Percentiles rank a stretch among this genome's conserved stretches.
Conservation (phyloP, 768 basidiomycete species). For the Termitomyces bulborhizus region DNA sequence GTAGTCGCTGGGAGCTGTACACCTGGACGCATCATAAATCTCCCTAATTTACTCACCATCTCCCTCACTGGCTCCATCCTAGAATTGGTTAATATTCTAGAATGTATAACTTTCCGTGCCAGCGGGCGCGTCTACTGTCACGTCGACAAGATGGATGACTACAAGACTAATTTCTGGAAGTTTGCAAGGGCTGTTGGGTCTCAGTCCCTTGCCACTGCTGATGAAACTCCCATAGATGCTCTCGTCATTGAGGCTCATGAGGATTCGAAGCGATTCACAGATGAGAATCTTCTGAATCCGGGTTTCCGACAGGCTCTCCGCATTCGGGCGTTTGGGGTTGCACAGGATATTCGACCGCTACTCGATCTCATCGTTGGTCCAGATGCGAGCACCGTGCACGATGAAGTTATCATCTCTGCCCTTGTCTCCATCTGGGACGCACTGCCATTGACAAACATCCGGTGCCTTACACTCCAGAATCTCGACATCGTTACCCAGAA, state of each 20-base stretch:
- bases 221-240: slow-evolving; percentile 19
- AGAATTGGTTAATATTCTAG: slow-evolving; percentile 24
- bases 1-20: slow-evolving; percentile 10
- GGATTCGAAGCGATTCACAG: slow-evolving; percentile 19
- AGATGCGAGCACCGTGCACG: slow-evolving; percentile 18
- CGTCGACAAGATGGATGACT: slow-evolving; percentile 22
- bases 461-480: slow-evolving; percentile 29
- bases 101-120: slow-evolving; percentile 22
- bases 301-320: slow-evolving; percentile 28
- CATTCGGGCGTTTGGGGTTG: slow-evolving; percentile 24
- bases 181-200: slow-evolving; percentile 20
- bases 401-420: slow-evolving; percentile 26
- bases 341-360: slow-evolving; percentile 17
- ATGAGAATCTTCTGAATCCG: slow-evolving; percentile 17
- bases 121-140: slow-evolving; percentile 19
- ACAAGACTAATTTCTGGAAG: slow-evolving; percentile 20
- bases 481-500: slow-evolving; percentile 33
- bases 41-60: slow-evolving; percentile 23
- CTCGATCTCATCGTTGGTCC: slow-evolving; percentile 27
- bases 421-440: slow-evolving; percentile 26
- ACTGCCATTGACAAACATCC: slow-evolving; percentile 24
- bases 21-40: slow-evolving; percentile 15
- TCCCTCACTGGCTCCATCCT: slow-evolving; percentile 25
- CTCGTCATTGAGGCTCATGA: slow-evolving; percentile 25
- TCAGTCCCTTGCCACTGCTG: slow-evolving; percentile 17